Base-by-base conservation (phyloP, 495 filamentous ascomycete species). In the Hypoxylon subgilvum region DNA sequence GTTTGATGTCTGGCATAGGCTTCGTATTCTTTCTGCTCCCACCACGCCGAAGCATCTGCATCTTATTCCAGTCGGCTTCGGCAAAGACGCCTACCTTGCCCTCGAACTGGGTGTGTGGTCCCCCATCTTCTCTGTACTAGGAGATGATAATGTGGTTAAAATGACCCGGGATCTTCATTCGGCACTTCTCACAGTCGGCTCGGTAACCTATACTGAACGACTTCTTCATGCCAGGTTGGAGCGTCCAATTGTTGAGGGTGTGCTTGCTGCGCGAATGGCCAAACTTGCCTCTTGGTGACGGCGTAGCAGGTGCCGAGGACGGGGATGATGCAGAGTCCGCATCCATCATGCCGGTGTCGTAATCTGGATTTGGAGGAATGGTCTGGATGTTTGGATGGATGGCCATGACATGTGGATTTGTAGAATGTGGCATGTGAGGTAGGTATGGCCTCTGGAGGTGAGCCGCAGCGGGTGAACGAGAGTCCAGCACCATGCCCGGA, bases 151-250 rank as follows among this genome's bases (percentile, higher is more conserved):
- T 91, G 72, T 96, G 91, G 63, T 87, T 92, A 63, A 92, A 93
- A 70, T 96, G 91, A 0, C 91, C 91, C 0, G 90, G 91, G 22
- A 93, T 86, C 70, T 84, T 87, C 61, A 78, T 77, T 43, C 79
- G 81, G 70, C 91, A 96, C 73, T 93, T 93, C 47, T 92, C 89
- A 72, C 91, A 96, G 70, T 93, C 89, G 9, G 86, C 84, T 32
- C 90, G 79, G 72, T 88, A 94, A 14, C 91, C 91, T 85, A 96
- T 92, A 56, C 84, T 86, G 64, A 95, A 85, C 22, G 81, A 79
- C 59, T 81, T 80, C 72, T 86, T 91, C 75, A 84, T 83, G 56
- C 74, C 75, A 9, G 69, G 80, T 67, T 74, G 79, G 17, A 69
- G 67, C 42, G 70, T 79, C 75, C 74, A 81, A 58, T 72, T 72